A percentile compares a stretch with the other conserved stretches of the same genome.
Conservation (phyloP, 1,284 basidiomycete genomes). For the Xerocomus minutiporus region DNA sequence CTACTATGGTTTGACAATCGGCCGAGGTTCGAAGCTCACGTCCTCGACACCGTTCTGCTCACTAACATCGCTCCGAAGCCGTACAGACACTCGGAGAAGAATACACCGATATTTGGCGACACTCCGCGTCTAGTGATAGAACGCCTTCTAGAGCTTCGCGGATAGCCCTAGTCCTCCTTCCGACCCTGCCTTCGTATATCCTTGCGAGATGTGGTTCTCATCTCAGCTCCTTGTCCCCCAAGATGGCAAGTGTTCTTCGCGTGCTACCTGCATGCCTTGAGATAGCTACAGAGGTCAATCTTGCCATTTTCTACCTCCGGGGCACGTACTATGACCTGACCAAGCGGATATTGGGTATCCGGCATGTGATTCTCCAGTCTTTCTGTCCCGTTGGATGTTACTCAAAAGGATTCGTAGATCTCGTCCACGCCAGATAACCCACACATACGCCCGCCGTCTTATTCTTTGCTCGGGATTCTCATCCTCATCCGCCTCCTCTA, state of each 20-base stretch:
- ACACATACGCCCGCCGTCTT: constrained; percentile 72
- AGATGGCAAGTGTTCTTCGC: constrained; percentile 38
- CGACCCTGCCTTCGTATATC: constrained; percentile 58
- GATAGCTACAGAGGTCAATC: constrained; percentile 65
- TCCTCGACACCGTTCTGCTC: constrained; percentile 1
- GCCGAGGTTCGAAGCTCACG: constrained; percentile 50
- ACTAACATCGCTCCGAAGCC: constrained; percentile 39
- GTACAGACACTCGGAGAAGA: constrained; percentile 86
- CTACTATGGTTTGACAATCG: constrained; percentile 76
- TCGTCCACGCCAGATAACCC: constrained; percentile 69
- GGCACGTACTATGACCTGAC: constrained; percentile 76
- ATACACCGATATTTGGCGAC: constrained; percentile 83
- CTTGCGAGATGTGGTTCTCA: constrained; percentile 47
- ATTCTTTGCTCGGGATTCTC: constrained; percentile 78
- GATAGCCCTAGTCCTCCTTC: constrained; percentile 59
- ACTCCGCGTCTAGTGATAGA: constrained; percentile 40
- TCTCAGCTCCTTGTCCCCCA: constrained; percentile 34
- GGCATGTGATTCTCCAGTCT: constrained; percentile 53
- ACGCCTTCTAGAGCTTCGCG: constrained; percentile 45
- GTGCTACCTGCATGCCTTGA: constrained; percentile 48
- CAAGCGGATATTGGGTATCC: constrained; percentile 67
- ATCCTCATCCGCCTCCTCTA: constrained; percentile 67
- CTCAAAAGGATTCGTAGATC: constrained; percentile 45
- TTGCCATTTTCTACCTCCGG: constrained; percentile 77
- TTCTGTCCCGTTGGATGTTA: neutral